Base-by-base conservation (phyloP, 2,329 filamentous ascomycete species). In the Fusarium sp. region DNA sequence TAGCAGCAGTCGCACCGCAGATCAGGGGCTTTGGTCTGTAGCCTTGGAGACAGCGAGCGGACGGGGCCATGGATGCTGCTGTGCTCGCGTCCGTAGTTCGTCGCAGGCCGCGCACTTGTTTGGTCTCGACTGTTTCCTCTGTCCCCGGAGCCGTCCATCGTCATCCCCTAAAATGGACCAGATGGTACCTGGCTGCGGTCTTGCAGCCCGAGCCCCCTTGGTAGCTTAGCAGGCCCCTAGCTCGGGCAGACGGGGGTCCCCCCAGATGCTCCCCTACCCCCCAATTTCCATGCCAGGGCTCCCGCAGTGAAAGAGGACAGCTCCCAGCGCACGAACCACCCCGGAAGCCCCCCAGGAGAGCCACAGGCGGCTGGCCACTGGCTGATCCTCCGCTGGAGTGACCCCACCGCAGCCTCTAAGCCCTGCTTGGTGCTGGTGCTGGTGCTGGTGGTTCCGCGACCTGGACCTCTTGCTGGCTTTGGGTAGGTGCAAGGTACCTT, bases 211-310 rank as follows among this genome's bases (percentile, higher is more conserved):
- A 54, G 65, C 15, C 63, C 53, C 66, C 43, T 51, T 69, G 55
- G 63, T 46, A 61, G 47, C 59, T 58, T 74, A 73, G 67, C 64
- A 71, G 60, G 60, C 53, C 50, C 51, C 41, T 36, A 52, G 48
- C 28, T 44, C 46, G 46, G 46, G 46, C 46, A 52, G 55, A 71
- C 66, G 44, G 57, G 54, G 65, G 64, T 9, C 43, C 65, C 60
- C 68, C 71, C 70, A 70, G 66, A 69, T 66, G 56, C 61, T 57
- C 47, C 57, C 64, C 62, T 55, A 28, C 63, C 54, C 53, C 72
- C 73, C 73, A 73, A 72, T 71, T 75, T 71, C 71, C 65, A 73
- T 71, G 70, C 71, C 71, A 75, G 71, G 71, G 67, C 73, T 73
- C 71, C 71, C 73, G 69, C 71, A 75, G 64, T 56, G 58, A 50